Evolutionary conservation across 805 yeast species (phyloP), one percentile per base, ranked within the genome.

Genomic region (Sungouiella blattae): DNA sequence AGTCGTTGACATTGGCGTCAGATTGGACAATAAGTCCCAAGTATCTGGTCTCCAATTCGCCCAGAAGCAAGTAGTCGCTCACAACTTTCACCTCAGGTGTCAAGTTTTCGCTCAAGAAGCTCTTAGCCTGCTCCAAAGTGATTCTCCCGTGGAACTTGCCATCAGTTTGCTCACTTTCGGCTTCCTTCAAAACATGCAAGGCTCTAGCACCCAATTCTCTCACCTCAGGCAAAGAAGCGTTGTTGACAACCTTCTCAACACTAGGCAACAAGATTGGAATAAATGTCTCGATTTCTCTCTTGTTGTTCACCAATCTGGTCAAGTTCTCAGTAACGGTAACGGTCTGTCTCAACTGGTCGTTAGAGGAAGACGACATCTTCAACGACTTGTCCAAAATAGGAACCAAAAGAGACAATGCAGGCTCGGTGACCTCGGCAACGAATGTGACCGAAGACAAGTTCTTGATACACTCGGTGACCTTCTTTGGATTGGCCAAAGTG

Each of bases 371-470:
- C 26, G 91, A 77, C 69, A 84, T 78, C 53, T 83, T 83, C 54
- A 91, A 72, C 2, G 98, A 91, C 59, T 89, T 87, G 57, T 80
- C 88, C 53, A 91, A 75, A 47, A 89, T 89, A 30, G 98, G 98
- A 30, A 87, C 97, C 54, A 91, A 71, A 38, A 91, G 66, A 6
- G 98, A 77, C 50, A 91, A 71, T 4, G 95, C 94, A 4, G 98
- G 94, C 67, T 89, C 98, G 11, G 97, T 93, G 44, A 91, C 98
- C 68, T 93, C 98, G 30, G 98, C 96, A 32, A 91, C 98, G 60
- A 91, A 91, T 0, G 98, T 93, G 36, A 91, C 97, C 26, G 94
- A 84, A 2, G 96, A 83, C 44, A 91, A 74, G 28, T 91, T 78
- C 63, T 83, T 86, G 60, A 91, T 86, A 63, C 96, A 88, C 40